Base-by-base conservation (phyloP, 495 filamentous ascomycete genomes). In the Tuber melanosporum region DNA sequence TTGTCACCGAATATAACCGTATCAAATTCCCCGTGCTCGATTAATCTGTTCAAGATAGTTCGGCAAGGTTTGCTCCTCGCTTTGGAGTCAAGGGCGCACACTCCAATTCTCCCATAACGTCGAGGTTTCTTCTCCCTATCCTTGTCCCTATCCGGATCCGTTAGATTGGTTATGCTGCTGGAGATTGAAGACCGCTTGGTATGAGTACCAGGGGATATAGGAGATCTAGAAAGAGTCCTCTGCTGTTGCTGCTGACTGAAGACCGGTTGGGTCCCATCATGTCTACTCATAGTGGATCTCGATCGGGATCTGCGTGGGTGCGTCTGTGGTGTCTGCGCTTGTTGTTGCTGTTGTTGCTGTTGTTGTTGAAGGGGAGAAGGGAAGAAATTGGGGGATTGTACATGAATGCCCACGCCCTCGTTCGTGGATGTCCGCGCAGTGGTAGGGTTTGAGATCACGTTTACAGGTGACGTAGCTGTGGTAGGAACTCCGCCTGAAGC, bases 1-100 rank as follows among this genome's bases (percentile, higher is more conserved):
- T 99, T 99, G 84, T 99, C 95, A 49, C 95, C 95, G 85, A 99
- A 99, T 6, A 99, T 93, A 47, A 95, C 90, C 41, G 97, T 93
- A 81, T 99, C 94, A 79, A 98, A 98, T 77, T 97, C 94, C 75
- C 93, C 91, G 74, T 94, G 93, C 41, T 92, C 88, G 75, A 97
- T 93, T 66, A 99, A 87, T 46, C 93, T 91, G 74, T 96, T 98
- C 66, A 99, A 85, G 75, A 98, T 98, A 80, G 97, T 98, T 75
- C 95, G 88, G 81, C 94, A 95, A 7, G 95, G 95, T 86, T 97
- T 98, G 87, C 94, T 97, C 77, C 95, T 89, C 49, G 95, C 96
- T 85, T 99, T 99, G 74, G 93, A 88, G 87, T 99, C 95, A 73
- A 99, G 85, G 10, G 95, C 95, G 84, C 95, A 99, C 22, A 99